Percentiles rank a stretch among this genome's conserved stretches.
phyloP scores from a whole-genome alignment of 2,329 filamentous ascomycete species.

The Fonsecaea multimorphosa region DNA sequence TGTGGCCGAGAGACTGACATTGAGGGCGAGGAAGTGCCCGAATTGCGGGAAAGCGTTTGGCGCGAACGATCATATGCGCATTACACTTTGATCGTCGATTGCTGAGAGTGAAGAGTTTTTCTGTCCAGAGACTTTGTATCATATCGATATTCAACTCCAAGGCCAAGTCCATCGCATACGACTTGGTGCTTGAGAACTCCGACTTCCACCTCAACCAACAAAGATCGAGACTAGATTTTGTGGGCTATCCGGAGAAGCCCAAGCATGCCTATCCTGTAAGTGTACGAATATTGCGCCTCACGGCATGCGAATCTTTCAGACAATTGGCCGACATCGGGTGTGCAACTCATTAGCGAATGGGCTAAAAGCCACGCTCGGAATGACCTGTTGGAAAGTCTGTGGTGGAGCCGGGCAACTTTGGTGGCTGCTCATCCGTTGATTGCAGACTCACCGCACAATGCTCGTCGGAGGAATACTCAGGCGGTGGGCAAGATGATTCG shows the following conservation, averaged over 20 bases:
- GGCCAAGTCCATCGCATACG: neutral
- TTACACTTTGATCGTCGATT: constrained; percentile 47
- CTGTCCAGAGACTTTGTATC: constrained; percentile 1
- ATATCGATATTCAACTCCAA: neutral
- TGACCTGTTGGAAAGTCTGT: constrained; percentile 14
- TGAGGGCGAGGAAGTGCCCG: constrained; percentile 92
- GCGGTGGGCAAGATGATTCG: neutral
- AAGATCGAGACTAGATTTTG: neutral
- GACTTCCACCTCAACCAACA: neutral
- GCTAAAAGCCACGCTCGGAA: neutral
- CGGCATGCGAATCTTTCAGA: neutral
- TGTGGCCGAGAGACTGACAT: constrained; percentile 85
- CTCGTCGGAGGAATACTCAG: neutral
- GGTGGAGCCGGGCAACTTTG: neutral
- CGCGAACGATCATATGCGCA: constrained; percentile 81
- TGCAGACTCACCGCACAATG: neutral
- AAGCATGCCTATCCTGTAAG: neutral
- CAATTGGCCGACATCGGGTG: neutral
- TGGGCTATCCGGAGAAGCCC: neutral
- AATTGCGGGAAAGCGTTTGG: constrained; percentile 93
- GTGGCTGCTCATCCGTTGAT: neutral
- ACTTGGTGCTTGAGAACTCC: neutral
- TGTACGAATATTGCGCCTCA: constrained; percentile 11
- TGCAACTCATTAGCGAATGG: neutral
- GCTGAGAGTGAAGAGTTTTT: neutral